Percentiles rank a stretch among this genome's conserved stretches.
Conservation (phyloP, 495 filamentous ascomycete genomes). For the Penicillium lagena region DNA sequence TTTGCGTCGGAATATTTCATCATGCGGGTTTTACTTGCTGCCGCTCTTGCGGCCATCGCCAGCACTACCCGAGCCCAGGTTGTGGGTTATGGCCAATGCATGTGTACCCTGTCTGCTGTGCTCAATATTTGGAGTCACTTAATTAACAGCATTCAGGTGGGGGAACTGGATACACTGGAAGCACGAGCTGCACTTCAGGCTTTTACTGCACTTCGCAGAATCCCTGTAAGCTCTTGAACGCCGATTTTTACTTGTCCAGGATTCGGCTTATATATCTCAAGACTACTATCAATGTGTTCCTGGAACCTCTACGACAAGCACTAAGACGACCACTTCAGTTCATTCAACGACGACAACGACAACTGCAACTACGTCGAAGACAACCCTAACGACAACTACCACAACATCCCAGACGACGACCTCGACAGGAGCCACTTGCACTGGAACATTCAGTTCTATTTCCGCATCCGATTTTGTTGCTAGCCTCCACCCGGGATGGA, state of each 20-base stretch:
- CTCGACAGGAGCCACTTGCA: slow-evolving; percentile 14
- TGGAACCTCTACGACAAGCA: slow-evolving; percentile 5
- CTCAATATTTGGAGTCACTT: not conserved
- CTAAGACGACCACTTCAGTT: not conserved
- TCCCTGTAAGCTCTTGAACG: not conserved
- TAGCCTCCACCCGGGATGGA: slow-evolving; percentile 37
- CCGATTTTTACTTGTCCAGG: not conserved
- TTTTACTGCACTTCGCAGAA: slow-evolving; percentile 14
- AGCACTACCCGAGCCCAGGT: slow-evolving; percentile 9
- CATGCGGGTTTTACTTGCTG: slow-evolving; percentile 4
- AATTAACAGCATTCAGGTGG: slow-evolving; percentile 2
- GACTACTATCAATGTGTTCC: slow-evolving; percentile 13
- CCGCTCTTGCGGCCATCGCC: slow-evolving; percentile 6
- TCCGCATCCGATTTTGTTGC: slow-evolving; percentile 28
- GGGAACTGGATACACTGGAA: slow-evolving; percentile 9
- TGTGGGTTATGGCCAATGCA: slow-evolving; percentile 11
- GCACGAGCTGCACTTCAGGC: slow-evolving; percentile 7
- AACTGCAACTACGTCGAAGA: slow-evolving; percentile 1
- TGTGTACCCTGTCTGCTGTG: not conserved
- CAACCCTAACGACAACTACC: slow-evolving; percentile 1
- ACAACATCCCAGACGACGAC: slow-evolving; percentile 3
- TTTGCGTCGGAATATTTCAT: not conserved
- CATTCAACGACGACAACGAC: not conserved
- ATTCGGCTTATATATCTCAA: not conserved
- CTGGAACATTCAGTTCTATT: slow-evolving; percentile 29